These are phyloP conservation scores for Chaetoceros tenuissimus DNA, from an alignment of 108 stramenopile genomes.

Conservation along the genomic window DNA sequence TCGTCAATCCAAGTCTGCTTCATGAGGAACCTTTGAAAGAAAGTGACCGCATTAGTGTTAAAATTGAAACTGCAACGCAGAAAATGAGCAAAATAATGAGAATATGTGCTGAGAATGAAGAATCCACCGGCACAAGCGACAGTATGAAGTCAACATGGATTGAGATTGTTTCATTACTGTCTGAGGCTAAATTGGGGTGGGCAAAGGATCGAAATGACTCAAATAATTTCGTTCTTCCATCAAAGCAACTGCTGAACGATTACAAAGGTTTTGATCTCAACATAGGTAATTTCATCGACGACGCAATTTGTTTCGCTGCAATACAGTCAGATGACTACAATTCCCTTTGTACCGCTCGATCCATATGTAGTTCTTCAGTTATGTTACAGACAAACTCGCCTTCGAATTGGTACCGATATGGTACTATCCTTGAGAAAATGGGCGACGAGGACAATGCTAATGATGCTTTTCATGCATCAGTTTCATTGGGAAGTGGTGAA, in stretches of 20 bases:
- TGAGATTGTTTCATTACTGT: constrained; percentile 30
- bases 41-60: constrained; percentile 41
- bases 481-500: constrained; percentile 59
- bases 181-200: constrained; percentile 1
- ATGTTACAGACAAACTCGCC: constrained; percentile 73
- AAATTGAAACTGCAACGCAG: constrained; percentile 25
- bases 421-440: constrained; percentile 54
- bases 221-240: not conserved
- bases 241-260: not conserved
- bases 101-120: constrained; percentile 7
- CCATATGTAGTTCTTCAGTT: constrained; percentile 76
- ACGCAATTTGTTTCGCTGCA: constrained; percentile 64
- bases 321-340: constrained; percentile 62
- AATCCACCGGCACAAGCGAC: constrained; percentile 3
- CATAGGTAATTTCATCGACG: constrained; percentile 53
- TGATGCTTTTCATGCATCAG: constrained; percentile 57
- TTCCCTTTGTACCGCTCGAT: constrained; percentile 52
- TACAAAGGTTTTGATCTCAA: not conserved
- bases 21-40: constrained; percentile 12
- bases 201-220: not conserved
- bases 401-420: constrained; percentile 79
- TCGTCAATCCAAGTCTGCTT: not conserved
- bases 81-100: constrained; percentile 54
- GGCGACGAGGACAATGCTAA: constrained; percentile 79
- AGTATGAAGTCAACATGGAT: constrained; percentile 42